Base-by-base conservation (phyloP, 257 asterid species). In the Nicotiana otophora region DNA sequence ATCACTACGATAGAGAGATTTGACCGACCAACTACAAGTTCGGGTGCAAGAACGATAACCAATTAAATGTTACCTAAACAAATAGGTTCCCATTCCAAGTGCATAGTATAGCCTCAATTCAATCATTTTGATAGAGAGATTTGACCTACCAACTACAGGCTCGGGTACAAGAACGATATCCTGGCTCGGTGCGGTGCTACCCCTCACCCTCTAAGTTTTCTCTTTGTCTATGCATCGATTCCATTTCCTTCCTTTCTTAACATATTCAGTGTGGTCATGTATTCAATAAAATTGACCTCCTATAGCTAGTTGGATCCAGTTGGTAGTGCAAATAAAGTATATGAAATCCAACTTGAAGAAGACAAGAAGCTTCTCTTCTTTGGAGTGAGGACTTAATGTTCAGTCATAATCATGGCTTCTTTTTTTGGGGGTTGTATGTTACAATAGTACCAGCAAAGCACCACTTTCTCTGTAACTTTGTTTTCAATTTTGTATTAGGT, bases 321-420 rank as follows among this genome's bases (percentile, higher is more conserved):
- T 62, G 68, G 31, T 60, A 20, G 15, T 60, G 14, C 66, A 3
- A 60, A 20, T 20, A 20, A 60, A n/a, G 31, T n/a, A 20, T n/a
- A 48, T 46, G 79, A 72, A 72, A 23, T 72, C 14, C 61, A 34
- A 72, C 4, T 26, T 26, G 36, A 64, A 79, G 26, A 61, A 39
- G 31, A 61, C n/a, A 60, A 68, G 31, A 23, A 63, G 34, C 14
- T 61, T 63, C 68, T 63, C 68, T 23, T 63, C 68, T 63, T 63
- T 63, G 34, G 9, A 63, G 16, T 26, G 20, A 48, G 15, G 62
- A 31, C 62, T 14, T 48, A 28, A 74, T 48, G 79, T 74, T 7
- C 36, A 46, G 62, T 74, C 80, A 74, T 74, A 48, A 74, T 48
- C 80, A 74, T 74, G 80, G 62, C 42, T 74, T 74, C 80, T 74